Evolutionary conservation across 257 asterid species (phyloP).

Genomic region (Ilex asprella): DNA sequence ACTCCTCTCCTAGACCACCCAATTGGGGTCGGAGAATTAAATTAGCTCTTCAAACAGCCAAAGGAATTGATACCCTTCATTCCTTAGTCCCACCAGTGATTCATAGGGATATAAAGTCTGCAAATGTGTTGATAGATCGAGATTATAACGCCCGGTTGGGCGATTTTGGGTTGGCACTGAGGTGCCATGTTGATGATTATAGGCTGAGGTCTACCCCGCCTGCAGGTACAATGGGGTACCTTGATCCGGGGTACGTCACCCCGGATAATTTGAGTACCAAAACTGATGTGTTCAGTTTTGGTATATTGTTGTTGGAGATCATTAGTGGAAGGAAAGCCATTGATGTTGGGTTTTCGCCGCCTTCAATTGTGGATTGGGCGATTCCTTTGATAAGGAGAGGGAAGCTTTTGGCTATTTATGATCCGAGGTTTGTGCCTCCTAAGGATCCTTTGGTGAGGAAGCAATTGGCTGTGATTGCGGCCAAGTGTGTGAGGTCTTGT

Average conservation of each 20-base stretch:
- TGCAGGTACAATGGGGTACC: slow-evolving; percentile 92
- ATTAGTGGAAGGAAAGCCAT: slow-evolving; percentile 90
- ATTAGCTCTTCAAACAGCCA: slow-evolving; percentile 66
- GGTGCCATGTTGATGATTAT: slow-evolving; percentile 54
- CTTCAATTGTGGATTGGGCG: slow-evolving; percentile 85
- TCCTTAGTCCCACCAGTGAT: slow-evolving; percentile 57
- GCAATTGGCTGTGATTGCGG: slow-evolving; percentile 65
- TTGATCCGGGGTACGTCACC: slow-evolving; percentile 78
- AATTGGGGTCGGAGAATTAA: slow-evolving; percentile 73
- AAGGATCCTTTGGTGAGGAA: slow-evolving; percentile 60
- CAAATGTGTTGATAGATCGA: slow-evolving; percentile 67
- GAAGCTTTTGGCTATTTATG: slow-evolving; percentile 46
- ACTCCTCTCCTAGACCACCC: slow-evolving; percentile 48
- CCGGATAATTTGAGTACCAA: slow-evolving; percentile 74
- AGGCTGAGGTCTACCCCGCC: slow-evolving; percentile 79
- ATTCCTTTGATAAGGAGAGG: slow-evolving; percentile 78
- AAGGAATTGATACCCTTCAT: slow-evolving; percentile 63
- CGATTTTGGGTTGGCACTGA: slow-evolving; percentile 76
- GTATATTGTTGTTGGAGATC: slow-evolving; percentile 72
- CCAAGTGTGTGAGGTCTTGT: slow-evolving; percentile 79
- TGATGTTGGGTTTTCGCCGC: slow-evolving; percentile 67
- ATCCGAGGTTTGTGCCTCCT: slow-evolving; percentile 60
- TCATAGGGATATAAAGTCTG: slow-evolving; percentile 80
- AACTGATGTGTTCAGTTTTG: slow-evolving; percentile 78
- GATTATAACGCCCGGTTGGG: slow-evolving; percentile 70